Evolutionary conservation across 345 rosid genomes (phyloP).

Genomic region (Eutrema heterophyllum): DNA sequence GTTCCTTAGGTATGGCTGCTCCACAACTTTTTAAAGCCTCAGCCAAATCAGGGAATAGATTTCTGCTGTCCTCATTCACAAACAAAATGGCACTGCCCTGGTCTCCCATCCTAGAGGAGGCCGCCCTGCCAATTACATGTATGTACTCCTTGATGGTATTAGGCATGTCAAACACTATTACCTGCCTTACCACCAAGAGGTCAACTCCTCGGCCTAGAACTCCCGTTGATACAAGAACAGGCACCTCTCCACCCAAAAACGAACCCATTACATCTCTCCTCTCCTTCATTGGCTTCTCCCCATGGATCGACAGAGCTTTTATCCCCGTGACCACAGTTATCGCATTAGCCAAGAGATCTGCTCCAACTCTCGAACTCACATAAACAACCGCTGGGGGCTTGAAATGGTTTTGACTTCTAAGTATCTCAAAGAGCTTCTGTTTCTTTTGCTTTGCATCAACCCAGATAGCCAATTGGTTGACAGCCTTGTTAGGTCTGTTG

Average conservation of each 20-base stretch:
- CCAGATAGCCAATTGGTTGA: constrained; percentile 84
- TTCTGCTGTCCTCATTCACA: constrained; percentile 64
- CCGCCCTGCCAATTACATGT: constrained; percentile 91
- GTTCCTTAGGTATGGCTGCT: constrained; percentile 71
- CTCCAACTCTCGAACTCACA: constrained; percentile 84
- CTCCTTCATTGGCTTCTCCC: constrained; percentile 88
- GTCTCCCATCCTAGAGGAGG: constrained; percentile 71
- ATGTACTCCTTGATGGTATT: constrained; percentile 67
- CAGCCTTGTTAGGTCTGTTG: constrained; percentile 59
- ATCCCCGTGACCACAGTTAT: constrained; percentile 62
- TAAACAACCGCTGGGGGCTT: constrained; percentile 69
- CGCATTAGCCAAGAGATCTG: constrained; percentile 83
- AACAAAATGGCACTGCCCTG: constrained; percentile 63
- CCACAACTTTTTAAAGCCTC: constrained; percentile 58
- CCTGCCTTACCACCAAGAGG: constrained; percentile 77
- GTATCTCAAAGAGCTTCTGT: constrained; percentile 84
- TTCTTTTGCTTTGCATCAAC: constrained; percentile 88
- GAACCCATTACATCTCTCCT: constrained; percentile 73
- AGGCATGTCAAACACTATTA: constrained; percentile 88
- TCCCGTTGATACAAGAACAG: constrained; percentile 80
- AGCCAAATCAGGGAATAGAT: constrained; percentile 57
- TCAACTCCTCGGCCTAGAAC: constrained; percentile 82
- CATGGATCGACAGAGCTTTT: constrained; percentile 80
- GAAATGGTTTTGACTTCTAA: constrained; percentile 74
- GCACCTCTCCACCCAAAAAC: constrained; percentile 67